Evolutionary conservation across 208 protist species (phyloP).

Genomic region (Crithidia fasciculata): DNA sequence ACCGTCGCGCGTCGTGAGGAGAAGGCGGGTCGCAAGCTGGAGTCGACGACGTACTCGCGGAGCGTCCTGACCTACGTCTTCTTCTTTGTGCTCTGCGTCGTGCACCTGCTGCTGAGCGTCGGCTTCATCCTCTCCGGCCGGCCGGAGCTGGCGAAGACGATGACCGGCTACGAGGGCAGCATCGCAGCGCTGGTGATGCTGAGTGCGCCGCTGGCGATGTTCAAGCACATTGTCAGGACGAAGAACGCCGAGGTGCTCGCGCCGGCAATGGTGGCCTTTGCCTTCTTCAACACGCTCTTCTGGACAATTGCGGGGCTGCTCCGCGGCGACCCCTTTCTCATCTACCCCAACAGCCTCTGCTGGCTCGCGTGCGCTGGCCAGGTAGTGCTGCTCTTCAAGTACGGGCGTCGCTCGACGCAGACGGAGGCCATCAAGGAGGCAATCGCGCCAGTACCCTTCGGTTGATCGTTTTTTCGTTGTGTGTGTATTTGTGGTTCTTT

Average conservation of each 20-base stretch:
- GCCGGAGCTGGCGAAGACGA: slow-evolving; percentile 18
- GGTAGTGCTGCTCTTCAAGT: slow-evolving; percentile 51
- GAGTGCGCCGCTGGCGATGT: slow-evolving; percentile 49
- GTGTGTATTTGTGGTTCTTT: not conserved
- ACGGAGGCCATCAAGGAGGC: slow-evolving; percentile 37
- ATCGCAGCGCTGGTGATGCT: slow-evolving; percentile 60
- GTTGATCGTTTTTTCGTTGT: slow-evolving; percentile 7
- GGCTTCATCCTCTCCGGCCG: slow-evolving; percentile 34
- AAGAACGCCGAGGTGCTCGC: slow-evolving; percentile 63
- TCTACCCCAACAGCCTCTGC: slow-evolving; percentile 48
- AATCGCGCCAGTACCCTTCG: slow-evolving; percentile 55
- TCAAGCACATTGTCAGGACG: slow-evolving; percentile 55
- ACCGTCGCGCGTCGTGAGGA: slow-evolving; percentile 59
- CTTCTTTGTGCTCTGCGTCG: slow-evolving; percentile 37
- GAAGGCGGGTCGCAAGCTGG: slow-evolving; percentile 42
- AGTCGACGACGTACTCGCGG: slow-evolving; percentile 60
- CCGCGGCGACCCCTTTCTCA: slow-evolving; percentile 46
- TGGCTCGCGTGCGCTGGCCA: slow-evolving; percentile 44
- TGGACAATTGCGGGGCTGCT: slow-evolving; percentile 63
- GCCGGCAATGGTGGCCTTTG: slow-evolving; percentile 58
- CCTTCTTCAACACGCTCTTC: slow-evolving; percentile 61
- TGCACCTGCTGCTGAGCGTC: slow-evolving; percentile 42
- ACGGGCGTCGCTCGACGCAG: slow-evolving; percentile 36
- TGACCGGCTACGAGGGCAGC: slow-evolving; percentile 58
- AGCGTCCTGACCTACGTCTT: slow-evolving; percentile 44